phyloP scores from a whole-genome alignment of 2,329 filamentous ascomycete genomes.

The Curvularia hawaiiensis region DNA sequence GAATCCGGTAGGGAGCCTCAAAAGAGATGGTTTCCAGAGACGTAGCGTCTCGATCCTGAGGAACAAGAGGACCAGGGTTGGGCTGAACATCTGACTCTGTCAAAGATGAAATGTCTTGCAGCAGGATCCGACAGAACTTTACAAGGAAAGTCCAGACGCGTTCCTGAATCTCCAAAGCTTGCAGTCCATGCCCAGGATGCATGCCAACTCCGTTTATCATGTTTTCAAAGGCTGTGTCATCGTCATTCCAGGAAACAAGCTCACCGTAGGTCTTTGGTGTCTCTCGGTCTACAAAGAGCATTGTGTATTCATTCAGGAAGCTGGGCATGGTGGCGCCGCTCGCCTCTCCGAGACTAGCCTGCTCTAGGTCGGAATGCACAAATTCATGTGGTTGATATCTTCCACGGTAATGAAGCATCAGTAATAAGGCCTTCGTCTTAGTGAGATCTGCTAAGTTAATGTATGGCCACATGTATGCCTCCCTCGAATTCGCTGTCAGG shows the following conservation, averaged over 20 bases:
- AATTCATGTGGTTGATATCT: slow-evolving; percentile 56
- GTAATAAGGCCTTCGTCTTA: slow-evolving; percentile 49
- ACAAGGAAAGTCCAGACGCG: slow-evolving; percentile 57
- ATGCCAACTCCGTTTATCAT: slow-evolving; percentile 46
- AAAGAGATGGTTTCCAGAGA: slow-evolving; percentile 40
- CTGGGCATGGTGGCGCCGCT: slow-evolving; percentile 7
- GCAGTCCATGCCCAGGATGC: slow-evolving; percentile 54
- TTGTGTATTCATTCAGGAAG: slow-evolving; percentile 36
- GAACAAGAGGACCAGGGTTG: slow-evolving; percentile 11
- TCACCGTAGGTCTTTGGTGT: slow-evolving; percentile 43
- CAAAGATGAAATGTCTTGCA: slow-evolving; percentile 52
- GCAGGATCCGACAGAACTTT: slow-evolving; percentile 51
- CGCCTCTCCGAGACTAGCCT: background rate
- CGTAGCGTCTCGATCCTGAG: slow-evolving; percentile 7
- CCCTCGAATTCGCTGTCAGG: background rate
- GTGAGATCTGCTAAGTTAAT: slow-evolving; percentile 64
- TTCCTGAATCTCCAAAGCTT: slow-evolving; percentile 59
- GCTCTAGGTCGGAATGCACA: slow-evolving; percentile 51
- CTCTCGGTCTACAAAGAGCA: slow-evolving; percentile 42
- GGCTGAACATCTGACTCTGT: slow-evolving; percentile 2
- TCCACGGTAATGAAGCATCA: slow-evolving; percentile 58
- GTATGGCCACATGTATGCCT: slow-evolving; percentile 54
- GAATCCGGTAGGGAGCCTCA: slow-evolving; percentile 61
- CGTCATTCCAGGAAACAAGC: slow-evolving; percentile 44
- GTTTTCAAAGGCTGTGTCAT: slow-evolving; percentile 49